Percentiles rank a stretch among this genome's conserved stretches.
These are phyloP conservation scores for Alopecurus myosuroides DNA, from an alignment of 176 grass and related monocot species.

Conservation along the genomic window DNA sequence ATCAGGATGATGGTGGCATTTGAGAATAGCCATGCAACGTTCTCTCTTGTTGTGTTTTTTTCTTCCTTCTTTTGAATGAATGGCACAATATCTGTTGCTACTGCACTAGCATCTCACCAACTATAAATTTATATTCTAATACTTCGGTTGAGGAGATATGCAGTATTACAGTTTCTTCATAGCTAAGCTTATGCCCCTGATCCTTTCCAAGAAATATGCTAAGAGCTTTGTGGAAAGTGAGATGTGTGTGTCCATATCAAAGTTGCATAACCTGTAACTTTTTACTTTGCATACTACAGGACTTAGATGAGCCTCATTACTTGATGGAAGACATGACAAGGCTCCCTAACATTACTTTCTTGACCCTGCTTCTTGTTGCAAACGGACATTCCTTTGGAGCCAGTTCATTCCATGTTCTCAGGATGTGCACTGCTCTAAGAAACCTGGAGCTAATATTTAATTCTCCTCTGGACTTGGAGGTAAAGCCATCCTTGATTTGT, in stretches of 20 bases:
- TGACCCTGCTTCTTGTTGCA: neutral
- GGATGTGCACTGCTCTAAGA: slow-evolving; percentile 9
- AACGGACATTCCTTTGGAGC: neutral
- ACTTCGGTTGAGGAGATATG: neutral
- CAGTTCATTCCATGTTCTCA: slow-evolving; percentile 1
- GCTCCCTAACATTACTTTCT: neutral
- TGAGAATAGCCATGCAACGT: neutral
- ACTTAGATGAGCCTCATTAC: neutral
- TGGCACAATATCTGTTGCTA: neutral
- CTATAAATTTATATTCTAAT: neutral
- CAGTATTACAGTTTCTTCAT: neutral
- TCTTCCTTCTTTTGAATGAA: neutral
- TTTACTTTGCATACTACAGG: neutral
- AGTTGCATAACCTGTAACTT: neutral
- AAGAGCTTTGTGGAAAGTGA: neutral
- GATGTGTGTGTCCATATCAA: neutral
- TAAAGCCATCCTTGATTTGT: neutral
- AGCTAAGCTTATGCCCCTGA: neutral
- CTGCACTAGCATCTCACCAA: neutral
- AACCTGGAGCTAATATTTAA: neutral
- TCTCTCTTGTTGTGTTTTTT: neutral
- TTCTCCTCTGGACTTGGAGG: neutral
- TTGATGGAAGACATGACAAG: slow-evolving; percentile 20
- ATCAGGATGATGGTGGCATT: neutral
- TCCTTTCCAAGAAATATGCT: neutral